phyloP scores from a whole-genome alignment of 306 rosid genomes.

The Ormosia emarginata region DNA sequence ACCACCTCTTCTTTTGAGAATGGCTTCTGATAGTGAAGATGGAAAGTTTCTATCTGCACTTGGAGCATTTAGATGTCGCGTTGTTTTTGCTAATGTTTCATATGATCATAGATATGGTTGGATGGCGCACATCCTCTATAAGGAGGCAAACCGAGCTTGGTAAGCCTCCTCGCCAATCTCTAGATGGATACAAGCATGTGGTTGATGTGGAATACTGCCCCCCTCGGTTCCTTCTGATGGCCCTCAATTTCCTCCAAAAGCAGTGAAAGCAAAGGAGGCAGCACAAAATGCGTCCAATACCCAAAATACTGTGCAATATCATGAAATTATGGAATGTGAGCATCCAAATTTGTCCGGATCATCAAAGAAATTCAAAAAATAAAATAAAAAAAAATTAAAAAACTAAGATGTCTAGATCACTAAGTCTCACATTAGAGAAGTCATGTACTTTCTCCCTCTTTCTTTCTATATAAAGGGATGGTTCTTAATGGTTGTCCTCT shows the following conservation, averaged over 20 bases:
- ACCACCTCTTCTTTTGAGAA: constrained; percentile 88
- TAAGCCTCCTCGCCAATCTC: constrained; percentile 76
- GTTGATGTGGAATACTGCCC: constrained; percentile 82
- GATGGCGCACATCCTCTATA: constrained; percentile 98
- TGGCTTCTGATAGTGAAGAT: constrained; percentile 86
- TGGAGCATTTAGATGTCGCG: constrained; percentile 70
- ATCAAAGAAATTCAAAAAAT: no score
- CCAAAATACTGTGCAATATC: constrained; percentile 72
- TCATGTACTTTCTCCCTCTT: no score
- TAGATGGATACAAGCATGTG: constrained; percentile 92
- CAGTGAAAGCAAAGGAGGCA: constrained; percentile 83
- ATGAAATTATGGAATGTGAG: constrained; percentile 89
- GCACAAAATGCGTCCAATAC: constrained; percentile 73
- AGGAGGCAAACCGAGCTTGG: constrained; percentile 79
- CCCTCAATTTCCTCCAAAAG: constrained; percentile 75
- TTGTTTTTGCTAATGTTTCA: constrained; percentile 84
- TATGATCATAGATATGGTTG: constrained; percentile 99
- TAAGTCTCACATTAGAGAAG: no score
- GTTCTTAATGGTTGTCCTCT: no score
- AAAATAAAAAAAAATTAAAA: no score
- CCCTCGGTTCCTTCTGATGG: constrained; percentile 71
- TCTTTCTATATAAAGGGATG: no score
- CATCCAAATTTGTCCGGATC: no score
- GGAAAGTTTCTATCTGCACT: constrained; percentile 86
- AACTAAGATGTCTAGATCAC: no score